Evolutionary conservation across 108 stramenopile species (phyloP).

Genomic region (Aurantiochytrium sp.): DNA sequence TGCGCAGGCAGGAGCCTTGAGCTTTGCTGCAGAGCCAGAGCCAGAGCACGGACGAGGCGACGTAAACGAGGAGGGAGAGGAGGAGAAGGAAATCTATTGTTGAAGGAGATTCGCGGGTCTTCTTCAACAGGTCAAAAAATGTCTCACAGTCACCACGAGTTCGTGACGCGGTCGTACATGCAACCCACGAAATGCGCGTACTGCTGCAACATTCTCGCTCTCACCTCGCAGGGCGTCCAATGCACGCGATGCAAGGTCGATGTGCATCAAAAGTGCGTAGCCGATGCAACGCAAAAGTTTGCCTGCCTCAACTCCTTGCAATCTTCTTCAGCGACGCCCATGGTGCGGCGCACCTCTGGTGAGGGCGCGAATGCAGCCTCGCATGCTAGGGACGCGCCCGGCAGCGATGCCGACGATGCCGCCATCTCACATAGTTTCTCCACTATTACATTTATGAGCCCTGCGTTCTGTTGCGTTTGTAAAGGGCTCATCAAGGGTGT

Average conservation of each 20-base stretch:
- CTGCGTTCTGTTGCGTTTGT: not conserved
- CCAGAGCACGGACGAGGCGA: too few relatives aligned
- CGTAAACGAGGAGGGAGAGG: too few relatives aligned
- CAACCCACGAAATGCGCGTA: not conserved
- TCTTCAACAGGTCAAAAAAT: too few relatives aligned
- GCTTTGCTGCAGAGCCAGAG: too few relatives aligned
- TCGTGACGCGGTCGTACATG: not conserved
- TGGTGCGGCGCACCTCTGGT: not conserved
- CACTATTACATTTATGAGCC: not conserved
- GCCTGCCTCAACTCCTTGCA: not conserved
- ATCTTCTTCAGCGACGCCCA: not conserved
- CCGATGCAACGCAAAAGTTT: not conserved
- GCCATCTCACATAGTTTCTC: not conserved
- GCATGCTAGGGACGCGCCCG: not conserved
- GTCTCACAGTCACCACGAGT: not conserved
- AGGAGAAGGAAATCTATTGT: too few relatives aligned
- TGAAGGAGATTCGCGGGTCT: too few relatives aligned
- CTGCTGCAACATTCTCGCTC: not conserved
- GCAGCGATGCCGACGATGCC: not conserved
- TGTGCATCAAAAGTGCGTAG: not conserved
- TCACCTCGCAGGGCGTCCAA: not conserved
- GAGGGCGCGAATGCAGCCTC: not conserved
- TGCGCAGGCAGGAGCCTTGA: too few relatives aligned
- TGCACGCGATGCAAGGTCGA: not conserved
- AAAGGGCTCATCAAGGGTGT: not conserved